These are phyloP conservation scores for Pistacia vera DNA, from an alignment of 345 rosid species.

Conservation along the genomic window DNA sequence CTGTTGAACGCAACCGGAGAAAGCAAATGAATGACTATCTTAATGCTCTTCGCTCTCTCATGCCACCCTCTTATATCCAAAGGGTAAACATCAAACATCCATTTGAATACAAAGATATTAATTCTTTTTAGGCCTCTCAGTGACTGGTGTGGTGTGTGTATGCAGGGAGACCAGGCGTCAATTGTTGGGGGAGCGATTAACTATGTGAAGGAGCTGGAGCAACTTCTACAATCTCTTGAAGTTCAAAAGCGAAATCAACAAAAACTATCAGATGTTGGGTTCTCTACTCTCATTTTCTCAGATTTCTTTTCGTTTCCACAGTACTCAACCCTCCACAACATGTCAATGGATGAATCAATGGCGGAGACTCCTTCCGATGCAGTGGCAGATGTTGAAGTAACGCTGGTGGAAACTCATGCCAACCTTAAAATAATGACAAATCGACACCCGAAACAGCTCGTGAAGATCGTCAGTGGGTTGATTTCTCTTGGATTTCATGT, in stretches of 20 bases:
- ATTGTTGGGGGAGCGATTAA: slow-evolving; percentile 73
- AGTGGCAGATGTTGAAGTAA: slow-evolving; percentile 64
- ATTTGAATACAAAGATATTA: not conserved
- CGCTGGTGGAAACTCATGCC: slow-evolving; percentile 56
- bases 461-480: slow-evolving; percentile 53
- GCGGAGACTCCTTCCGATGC: slow-evolving; percentile 18
- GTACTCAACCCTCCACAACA: slow-evolving; percentile 30
- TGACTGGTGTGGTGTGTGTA: not conserved
- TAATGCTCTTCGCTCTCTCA: slow-evolving; percentile 52
- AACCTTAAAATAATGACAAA: slow-evolving; percentile 57
- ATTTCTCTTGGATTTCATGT: slow-evolving; percentile 43
- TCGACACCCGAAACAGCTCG: slow-evolving; percentile 49
- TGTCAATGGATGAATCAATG: slow-evolving; percentile 9
- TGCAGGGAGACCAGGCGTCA: slow-evolving; percentile 82
- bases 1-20: slow-evolving; percentile 72
- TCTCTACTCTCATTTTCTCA: slow-evolving; percentile 35
- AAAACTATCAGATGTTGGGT: not conserved
- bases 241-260: slow-evolving; percentile 31
- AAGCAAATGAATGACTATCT: slow-evolving; percentile 76
- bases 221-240: slow-evolving; percentile 53
- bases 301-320: slow-evolving; percentile 62
- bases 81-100: slow-evolving; percentile 38
- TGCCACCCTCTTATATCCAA: slow-evolving; percentile 64
- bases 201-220: slow-evolving; percentile 76
- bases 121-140: not conserved